These are phyloP conservation scores for Detonula confervacea DNA, from an alignment of 352 stramenopile species.

Conservation along the genomic window DNA sequence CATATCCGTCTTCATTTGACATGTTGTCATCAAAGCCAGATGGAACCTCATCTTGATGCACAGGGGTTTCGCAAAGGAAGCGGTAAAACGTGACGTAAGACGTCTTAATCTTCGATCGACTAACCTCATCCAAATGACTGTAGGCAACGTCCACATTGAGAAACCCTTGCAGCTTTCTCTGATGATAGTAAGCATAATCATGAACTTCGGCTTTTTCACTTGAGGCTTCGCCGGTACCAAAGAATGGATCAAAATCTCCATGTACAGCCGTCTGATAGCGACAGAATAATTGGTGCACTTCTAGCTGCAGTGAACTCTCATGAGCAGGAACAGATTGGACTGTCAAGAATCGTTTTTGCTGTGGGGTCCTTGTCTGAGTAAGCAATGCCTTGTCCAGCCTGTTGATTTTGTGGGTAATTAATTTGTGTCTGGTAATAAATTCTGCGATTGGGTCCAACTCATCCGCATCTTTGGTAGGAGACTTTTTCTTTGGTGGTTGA, in stretches of 20 bases:
- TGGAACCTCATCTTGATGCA: slow-evolving; percentile 15
- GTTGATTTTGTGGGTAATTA: slow-evolving; percentile 30
- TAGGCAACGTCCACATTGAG: slow-evolving; percentile 50
- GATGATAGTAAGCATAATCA: slow-evolving; percentile 45
- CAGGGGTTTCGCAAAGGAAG: slow-evolving; percentile 72
- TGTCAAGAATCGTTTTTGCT: slow-evolving; percentile 47
- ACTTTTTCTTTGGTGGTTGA: neutral
- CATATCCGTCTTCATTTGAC: slow-evolving; percentile 42
- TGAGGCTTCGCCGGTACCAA: slow-evolving; percentile 18
- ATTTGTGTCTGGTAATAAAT: slow-evolving; percentile 54
- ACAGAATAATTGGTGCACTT: slow-evolving; percentile 81
- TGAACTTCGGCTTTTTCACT: slow-evolving; percentile 27
- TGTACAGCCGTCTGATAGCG: slow-evolving; percentile 81
- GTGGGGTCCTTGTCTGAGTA: slow-evolving; percentile 5
- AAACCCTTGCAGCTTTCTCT: slow-evolving; percentile 41
- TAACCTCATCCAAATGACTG: slow-evolving; percentile 37
- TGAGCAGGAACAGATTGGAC: slow-evolving; percentile 68
- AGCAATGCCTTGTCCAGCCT: neutral
- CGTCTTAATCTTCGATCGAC: slow-evolving; percentile 43
- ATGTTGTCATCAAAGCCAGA: slow-evolving; percentile 2
- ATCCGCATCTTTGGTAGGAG: neutral
- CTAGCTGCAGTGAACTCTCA: slow-evolving; percentile 66
- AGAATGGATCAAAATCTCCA: slow-evolving; percentile 76
- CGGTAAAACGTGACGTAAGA: slow-evolving; percentile 72
- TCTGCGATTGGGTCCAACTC: slow-evolving; percentile 38